Evolutionary conservation across 352 stramenopile genomes (phyloP), one percentile per base, ranked within the genome.

Genomic region (Phytophthora idaei): DNA sequence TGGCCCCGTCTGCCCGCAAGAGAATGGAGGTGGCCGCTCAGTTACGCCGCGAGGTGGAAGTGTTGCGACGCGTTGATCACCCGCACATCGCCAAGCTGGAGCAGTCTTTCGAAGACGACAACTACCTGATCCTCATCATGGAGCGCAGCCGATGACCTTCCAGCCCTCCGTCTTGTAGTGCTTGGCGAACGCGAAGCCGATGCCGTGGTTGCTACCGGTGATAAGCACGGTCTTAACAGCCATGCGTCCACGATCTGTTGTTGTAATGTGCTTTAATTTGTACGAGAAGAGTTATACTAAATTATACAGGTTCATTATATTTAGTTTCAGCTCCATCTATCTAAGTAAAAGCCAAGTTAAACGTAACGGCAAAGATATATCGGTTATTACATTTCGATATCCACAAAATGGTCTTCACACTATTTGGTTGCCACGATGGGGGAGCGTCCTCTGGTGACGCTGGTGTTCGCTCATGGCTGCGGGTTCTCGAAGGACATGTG

Each of bases 61-160:
- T 95, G 12, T 65, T 93, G n/a, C 52, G 63, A 15, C 73, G 70
- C 8, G 69, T 95, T 32, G 59, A 89, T 52, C 85, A 95, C 62
- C 81, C 77, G 0, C 75, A 92, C 61, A 90, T 94, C 42, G 78
- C 81, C 47, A 83, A 87, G 49, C 65, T 94, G 8, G 81, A 90
- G 36, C 73, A 89, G 0, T 66, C 78, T 10, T 93, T 89, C 41
- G 84, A 93, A 58, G 85, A 87, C 53, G 80, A 90, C 32, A 75
- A 76, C 27, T 90, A 80, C 61, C 67, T 90, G 15, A 85, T 90
- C 37, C 37, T 90, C 9, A 39, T 94, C 36, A 93, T 90, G 80
- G 71, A 12, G 67, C 71, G 17, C 56, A 67, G 10, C 61, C 59
- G 27, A 78, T 76, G 58, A 76, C 71, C n/a, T 73, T 60, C 61